phyloP scores from a whole-genome alignment of 1,284 basidiomycete species.

The Anthracocystis walkeri region DNA sequence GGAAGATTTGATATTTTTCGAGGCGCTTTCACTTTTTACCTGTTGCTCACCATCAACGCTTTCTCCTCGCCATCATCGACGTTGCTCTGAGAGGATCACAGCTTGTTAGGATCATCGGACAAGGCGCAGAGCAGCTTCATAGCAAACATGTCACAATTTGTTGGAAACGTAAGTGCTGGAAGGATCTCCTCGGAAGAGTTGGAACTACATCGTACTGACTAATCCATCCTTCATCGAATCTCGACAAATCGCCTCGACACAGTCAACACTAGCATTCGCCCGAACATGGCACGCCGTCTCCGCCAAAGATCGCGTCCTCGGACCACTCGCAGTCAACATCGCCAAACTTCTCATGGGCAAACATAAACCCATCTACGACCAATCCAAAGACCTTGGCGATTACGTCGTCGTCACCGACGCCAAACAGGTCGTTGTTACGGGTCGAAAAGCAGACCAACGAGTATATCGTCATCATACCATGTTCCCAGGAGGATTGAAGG shows the following conservation, averaged over 20 bases:
- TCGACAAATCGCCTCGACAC: neutral
- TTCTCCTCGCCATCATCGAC: slow-evolving; percentile 15
- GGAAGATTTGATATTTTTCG: slow-evolving; percentile 39
- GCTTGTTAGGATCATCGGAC: neutral
- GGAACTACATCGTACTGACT: slow-evolving; percentile 7
- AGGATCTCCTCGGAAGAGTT: too few species aligned
- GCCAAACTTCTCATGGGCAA: slow-evolving; percentile 98
- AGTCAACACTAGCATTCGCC: slow-evolving; percentile 93
- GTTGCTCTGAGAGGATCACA: neutral
- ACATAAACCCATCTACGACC: slow-evolving; percentile 97
- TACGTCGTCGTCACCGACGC: slow-evolving; percentile 97
- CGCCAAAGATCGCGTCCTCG: slow-evolving; percentile 87
- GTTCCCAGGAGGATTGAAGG: slow-evolving; percentile 91
- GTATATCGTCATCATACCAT: slow-evolving; percentile 90
- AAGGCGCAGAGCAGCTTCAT: neutral
- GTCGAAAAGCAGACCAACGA: slow-evolving; percentile 87
- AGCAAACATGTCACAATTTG: slow-evolving; percentile 47
- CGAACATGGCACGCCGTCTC: slow-evolving; percentile 96
- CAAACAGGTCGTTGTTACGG: slow-evolving; percentile 84
- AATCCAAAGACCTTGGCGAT: slow-evolving; percentile 76
- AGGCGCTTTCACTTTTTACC: neutral
- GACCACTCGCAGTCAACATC: slow-evolving; percentile 91
- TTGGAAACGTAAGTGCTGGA: slow-evolving; percentile 44
- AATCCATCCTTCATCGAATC: neutral
- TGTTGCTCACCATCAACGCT: slow-evolving; percentile 12